Percentiles rank a stretch among this genome's conserved stretches.
Conservation (phyloP, 495 filamentous ascomycete genomes). For the Penicillium diatomitis region DNA sequence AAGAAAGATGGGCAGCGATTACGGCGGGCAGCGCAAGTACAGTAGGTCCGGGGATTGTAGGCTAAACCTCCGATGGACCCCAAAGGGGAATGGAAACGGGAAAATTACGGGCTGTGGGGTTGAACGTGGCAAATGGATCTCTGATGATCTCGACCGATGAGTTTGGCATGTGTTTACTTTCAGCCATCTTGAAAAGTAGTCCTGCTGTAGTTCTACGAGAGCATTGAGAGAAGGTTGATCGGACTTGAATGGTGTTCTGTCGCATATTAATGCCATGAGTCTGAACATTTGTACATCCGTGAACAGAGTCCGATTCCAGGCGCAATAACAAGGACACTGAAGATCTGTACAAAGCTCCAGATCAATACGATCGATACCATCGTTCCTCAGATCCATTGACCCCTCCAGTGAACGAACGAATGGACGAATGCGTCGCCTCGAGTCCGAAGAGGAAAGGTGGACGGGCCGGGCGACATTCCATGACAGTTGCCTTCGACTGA, state of each 20-base stretch:
- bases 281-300: no score
- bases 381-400: background rate
- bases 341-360: background rate
- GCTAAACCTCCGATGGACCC: constrained; percentile 10
- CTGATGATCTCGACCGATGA: background rate
- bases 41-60: constrained; percentile 24
- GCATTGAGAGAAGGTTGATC: background rate
- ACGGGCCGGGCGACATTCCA: constrained; percentile 7
- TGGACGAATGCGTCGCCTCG: constrained; percentile 5
- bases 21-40: constrained; percentile 11
- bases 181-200: no score
- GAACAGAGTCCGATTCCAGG: no score
- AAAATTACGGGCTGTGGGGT: constrained; percentile 26
- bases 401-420: background rate
- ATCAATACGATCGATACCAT: background rate
- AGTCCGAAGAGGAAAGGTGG: background rate
- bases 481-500: background rate
- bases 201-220: background rate
- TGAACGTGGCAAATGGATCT: constrained; percentile 22
- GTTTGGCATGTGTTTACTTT: background rate
- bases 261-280: no score
- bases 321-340: background rate
- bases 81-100: constrained; percentile 4
- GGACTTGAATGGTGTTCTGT: background rate
- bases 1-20: constrained; percentile 18